Conservation (phyloP, 202 grass and related monocot genomes). For the Bolboschoenoplectus hybrid region DNA sequence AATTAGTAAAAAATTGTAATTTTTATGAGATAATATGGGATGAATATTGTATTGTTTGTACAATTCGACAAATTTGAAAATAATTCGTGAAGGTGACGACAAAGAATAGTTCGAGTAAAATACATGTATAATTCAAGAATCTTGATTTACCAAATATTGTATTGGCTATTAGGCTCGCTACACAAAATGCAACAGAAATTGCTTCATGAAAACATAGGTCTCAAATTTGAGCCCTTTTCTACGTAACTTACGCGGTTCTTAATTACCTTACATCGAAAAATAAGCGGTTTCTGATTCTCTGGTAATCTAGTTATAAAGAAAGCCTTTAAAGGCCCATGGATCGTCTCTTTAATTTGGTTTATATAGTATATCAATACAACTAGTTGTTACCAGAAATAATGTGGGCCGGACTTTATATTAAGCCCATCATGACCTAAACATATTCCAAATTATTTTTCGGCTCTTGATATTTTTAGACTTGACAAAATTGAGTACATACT, state of each 20-base stretch:
- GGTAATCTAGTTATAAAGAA: background rate
- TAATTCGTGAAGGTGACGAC: background rate
- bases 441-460: background rate
- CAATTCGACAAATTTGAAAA: background rate
- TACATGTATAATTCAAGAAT: background rate
- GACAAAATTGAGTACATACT: no score
- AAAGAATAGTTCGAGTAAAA: background rate
- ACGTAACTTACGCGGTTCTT: conserved; percentile 10
- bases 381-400: background rate
- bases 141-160: background rate
- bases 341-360: background rate
- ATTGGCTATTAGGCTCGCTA: background rate
- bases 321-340: background rate
- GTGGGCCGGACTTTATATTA: background rate
- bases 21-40: background rate
- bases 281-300: background rate
- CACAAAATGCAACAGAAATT: background rate
- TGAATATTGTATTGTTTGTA: no score
- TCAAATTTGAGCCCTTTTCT: background rate
- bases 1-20: background rate
- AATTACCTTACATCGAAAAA: background rate
- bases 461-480: background rate
- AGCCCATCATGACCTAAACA: background rate
- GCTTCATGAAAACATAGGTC: background rate
- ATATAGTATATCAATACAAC: background rate